These are phyloP conservation scores for Trametes sanguinea DNA, from an alignment of 768 basidiomycete species.

Conservation along the genomic window DNA sequence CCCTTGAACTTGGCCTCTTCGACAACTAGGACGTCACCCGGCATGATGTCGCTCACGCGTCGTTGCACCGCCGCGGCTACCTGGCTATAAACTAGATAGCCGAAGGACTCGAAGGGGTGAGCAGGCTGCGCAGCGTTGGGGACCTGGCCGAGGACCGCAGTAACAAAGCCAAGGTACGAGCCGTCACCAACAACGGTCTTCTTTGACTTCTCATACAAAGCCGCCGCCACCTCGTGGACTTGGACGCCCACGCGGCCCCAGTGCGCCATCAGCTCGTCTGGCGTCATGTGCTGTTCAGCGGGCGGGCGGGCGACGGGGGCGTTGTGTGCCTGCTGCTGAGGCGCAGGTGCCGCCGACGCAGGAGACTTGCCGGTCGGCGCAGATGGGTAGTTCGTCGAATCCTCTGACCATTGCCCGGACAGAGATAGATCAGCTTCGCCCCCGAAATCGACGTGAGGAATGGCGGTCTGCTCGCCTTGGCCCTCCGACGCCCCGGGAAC, in stretches of 20 bases:
- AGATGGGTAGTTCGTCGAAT: conserved; percentile 42
- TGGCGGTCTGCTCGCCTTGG: conserved; percentile 72
- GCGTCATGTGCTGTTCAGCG: conserved; percentile 37
- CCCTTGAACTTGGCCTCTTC: conserved; percentile 79
- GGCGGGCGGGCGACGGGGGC: background rate
- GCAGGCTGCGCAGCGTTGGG: conserved; percentile 54
- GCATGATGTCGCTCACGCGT: conserved; percentile 77
- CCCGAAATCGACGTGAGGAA: conserved; percentile 54
- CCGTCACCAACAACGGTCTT: conserved; percentile 82
- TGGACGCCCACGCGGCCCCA: conserved; percentile 77
- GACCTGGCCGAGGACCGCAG: conserved; percentile 63
- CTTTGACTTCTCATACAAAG: conserved; percentile 74
- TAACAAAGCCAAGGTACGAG: conserved; percentile 76
- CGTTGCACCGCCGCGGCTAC: conserved; percentile 65
- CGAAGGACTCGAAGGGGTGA: conserved; percentile 50
- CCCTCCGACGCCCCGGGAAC: conserved; percentile 35
- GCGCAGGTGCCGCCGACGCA: background rate
- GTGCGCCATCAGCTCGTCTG: conserved; percentile 69
- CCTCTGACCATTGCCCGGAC: conserved; percentile 61
- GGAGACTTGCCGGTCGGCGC: conserved; percentile 32
- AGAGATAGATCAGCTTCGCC: conserved; percentile 52
- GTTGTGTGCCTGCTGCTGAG: conserved; percentile 1
- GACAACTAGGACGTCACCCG: conserved; percentile 81
- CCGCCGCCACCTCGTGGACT: conserved; percentile 68
- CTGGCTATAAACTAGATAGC: conserved; percentile 78